Percentiles rank a stretch among this genome's conserved stretches.
Evolutionary conservation across 2,329 filamentous ascomycete genomes (phyloP).

Genomic region (Epichloe uncinata): DNA sequence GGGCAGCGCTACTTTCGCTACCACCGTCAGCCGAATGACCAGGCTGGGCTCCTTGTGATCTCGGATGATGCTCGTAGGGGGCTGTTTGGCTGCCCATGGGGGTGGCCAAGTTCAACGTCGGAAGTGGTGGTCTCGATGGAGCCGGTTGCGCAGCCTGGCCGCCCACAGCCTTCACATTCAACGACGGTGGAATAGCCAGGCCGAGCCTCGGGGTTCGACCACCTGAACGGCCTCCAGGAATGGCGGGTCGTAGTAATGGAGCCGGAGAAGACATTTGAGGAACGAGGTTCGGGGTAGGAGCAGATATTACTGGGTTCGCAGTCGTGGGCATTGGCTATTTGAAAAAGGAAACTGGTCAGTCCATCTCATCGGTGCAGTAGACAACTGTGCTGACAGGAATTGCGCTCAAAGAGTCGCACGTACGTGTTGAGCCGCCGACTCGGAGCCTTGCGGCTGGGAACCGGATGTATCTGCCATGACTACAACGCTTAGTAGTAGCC

Average conservation of each 20-base stretch:
- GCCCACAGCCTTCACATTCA: slow-evolving; percentile 64
- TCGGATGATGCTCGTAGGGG: slow-evolving; percentile 52
- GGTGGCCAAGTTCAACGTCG: slow-evolving; percentile 74
- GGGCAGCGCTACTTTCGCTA: slow-evolving; percentile 65
- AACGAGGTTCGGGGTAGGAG: slow-evolving; percentile 23
- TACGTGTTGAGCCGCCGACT: slow-evolving; percentile 10
- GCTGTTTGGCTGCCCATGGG: slow-evolving; percentile 70
- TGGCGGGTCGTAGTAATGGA: slow-evolving; percentile 70
- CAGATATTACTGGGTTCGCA: slow-evolving; percentile 14
- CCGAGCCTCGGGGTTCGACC: slow-evolving; percentile 66
- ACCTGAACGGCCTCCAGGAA: slow-evolving; percentile 54
- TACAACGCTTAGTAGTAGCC: slow-evolving; percentile 8
- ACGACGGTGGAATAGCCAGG: slow-evolving; percentile 79
- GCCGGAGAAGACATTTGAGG: slow-evolving; percentile 62
- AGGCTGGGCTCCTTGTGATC: slow-evolving; percentile 37
- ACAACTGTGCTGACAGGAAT: background rate
- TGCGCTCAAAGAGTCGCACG: slow-evolving; percentile 2
- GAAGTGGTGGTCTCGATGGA: slow-evolving; percentile 42
- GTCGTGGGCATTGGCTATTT: slow-evolving; percentile 11
- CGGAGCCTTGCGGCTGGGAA: slow-evolving; percentile 11
- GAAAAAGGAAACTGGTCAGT: slow-evolving; percentile 1
- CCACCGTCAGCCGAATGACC: slow-evolving; percentile 59
- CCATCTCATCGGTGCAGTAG: background rate
- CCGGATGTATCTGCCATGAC: slow-evolving; percentile 15
- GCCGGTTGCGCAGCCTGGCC: slow-evolving; percentile 26